phyloP scores from a whole-genome alignment of 2,329 filamentous ascomycete species.

The Paecilomyces fulvus region DNA sequence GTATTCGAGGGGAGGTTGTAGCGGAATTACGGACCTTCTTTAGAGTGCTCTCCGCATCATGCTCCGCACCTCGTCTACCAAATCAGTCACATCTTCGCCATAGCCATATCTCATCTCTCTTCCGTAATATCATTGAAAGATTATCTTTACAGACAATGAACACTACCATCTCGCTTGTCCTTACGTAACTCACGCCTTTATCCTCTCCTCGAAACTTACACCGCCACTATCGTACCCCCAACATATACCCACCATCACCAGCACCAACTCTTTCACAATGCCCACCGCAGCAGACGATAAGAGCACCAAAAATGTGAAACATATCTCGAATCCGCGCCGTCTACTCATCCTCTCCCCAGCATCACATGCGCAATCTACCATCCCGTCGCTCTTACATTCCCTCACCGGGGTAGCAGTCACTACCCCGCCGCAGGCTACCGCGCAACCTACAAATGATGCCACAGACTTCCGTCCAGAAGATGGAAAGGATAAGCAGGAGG shows the following conservation, averaged over 20 bases:
- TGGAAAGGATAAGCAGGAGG: background rate
- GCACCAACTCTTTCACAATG: background rate
- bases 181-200: too few species aligned
- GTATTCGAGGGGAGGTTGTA: background rate
- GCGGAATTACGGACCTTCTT: background rate
- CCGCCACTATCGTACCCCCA: background rate
- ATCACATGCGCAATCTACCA: conserved; percentile 24
- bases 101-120: background rate
- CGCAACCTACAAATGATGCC: background rate
- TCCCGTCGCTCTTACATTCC: conserved; percentile 28
- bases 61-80: background rate
- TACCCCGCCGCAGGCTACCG: conserved; percentile 11
- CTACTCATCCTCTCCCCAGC: conserved; percentile 33
- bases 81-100: background rate
- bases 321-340: conserved; percentile 31
- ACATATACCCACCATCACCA: background rate
- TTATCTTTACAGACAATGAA: background rate
- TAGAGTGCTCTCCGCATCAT: background rate
- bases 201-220: background rate
- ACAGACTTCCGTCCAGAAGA: background rate
- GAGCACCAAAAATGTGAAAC: conserved; percentile 6
- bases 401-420: conserved; percentile 26
- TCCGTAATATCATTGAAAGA: background rate
- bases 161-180: background rate
- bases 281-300: conserved; percentile 5